These are phyloP conservation scores for Crotalaria pallida DNA, from an alignment of 306 rosid genomes.

Conservation along the genomic window DNA sequence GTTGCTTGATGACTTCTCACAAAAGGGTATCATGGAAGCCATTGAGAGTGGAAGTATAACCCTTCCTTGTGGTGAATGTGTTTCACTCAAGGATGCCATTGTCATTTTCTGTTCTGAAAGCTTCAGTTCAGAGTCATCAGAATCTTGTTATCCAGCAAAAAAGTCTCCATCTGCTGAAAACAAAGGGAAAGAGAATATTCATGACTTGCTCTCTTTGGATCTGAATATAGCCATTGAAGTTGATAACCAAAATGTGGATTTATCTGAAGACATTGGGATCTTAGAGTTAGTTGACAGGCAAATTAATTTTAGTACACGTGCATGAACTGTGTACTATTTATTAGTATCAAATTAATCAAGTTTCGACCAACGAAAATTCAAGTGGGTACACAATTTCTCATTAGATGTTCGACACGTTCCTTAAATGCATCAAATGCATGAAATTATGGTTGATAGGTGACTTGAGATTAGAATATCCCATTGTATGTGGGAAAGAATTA, in stretches of 20 bases:
- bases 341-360: too few species aligned
- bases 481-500: too few species aligned
- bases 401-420: too few species aligned
- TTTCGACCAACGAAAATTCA: too few species aligned
- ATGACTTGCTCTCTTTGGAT: slow-evolving; percentile 35
- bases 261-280: slow-evolving; percentile 20
- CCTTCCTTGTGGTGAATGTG: slow-evolving; percentile 37
- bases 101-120: slow-evolving; percentile 46
- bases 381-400: too few species aligned
- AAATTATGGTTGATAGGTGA: too few species aligned
- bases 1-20: slow-evolving; percentile 44
- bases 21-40: slow-evolving; percentile 42
- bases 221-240: slow-evolving; percentile 48
- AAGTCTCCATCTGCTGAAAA: slow-evolving; percentile 4
- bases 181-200: slow-evolving; percentile 15
- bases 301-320: slow-evolving; percentile 33
- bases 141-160: slow-evolving; percentile 5
- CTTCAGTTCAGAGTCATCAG: slow-evolving; percentile 2
- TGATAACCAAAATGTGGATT: background rate
- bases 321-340: slow-evolving; percentile 6
- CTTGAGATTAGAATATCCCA: too few species aligned
- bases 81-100: slow-evolving; percentile 53
- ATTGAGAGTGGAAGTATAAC: slow-evolving; percentile 44
- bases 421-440: too few species aligned
- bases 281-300: slow-evolving; percentile 47